Evolutionary conservation across 2,329 filamentous ascomycete species (phyloP).

Genomic region (Nothomitra cinnamomea): DNA sequence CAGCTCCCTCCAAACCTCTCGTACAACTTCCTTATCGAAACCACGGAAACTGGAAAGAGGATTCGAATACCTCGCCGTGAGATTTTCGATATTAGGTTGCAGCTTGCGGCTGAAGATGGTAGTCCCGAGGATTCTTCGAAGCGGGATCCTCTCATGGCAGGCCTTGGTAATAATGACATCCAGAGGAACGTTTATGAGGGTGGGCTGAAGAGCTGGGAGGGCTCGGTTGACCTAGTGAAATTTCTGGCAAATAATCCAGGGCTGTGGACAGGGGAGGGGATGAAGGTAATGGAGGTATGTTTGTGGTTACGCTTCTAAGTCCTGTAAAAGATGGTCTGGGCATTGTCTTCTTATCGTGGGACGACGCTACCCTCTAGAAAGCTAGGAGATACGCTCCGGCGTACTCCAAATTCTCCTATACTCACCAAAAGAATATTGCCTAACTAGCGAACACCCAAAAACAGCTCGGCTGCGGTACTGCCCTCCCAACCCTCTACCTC

Average conservation of each 20-base stretch:
- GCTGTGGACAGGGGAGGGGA: constrained; percentile 23
- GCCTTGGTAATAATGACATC: constrained; percentile 38
- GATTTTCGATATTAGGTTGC: constrained; percentile 44
- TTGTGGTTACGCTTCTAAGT: too few relatives aligned
- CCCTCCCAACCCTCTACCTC: constrained; percentile 37
- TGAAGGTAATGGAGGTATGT: constrained; percentile 29
- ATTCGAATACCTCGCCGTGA: constrained; percentile 36
- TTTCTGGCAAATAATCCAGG: constrained; percentile 16
- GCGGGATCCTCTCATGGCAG: constrained; percentile 26
- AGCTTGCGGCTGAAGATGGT: constrained; percentile 42
- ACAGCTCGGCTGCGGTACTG: constrained; percentile 45
- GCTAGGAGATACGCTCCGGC: too few relatives aligned
- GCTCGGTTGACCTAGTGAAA: constrained; percentile 40
- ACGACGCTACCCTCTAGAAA: too few relatives aligned
- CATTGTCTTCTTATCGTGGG: too few relatives aligned
- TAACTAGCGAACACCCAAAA: constrained; percentile 2
- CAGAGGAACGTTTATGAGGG: constrained; percentile 46
- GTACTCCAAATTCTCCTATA: too few relatives aligned
- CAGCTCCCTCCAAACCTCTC: background rate
- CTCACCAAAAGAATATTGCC: too few relatives aligned
- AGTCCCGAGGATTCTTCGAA: constrained; percentile 12
- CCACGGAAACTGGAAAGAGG: constrained; percentile 27
- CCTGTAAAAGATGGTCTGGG: too few relatives aligned
- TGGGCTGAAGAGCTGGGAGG: constrained; percentile 54
- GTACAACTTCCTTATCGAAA: constrained; percentile 32